phyloP scores from a whole-genome alignment of 2,329 filamentous ascomycete species.

The Colletotrichum zoysiae region DNA sequence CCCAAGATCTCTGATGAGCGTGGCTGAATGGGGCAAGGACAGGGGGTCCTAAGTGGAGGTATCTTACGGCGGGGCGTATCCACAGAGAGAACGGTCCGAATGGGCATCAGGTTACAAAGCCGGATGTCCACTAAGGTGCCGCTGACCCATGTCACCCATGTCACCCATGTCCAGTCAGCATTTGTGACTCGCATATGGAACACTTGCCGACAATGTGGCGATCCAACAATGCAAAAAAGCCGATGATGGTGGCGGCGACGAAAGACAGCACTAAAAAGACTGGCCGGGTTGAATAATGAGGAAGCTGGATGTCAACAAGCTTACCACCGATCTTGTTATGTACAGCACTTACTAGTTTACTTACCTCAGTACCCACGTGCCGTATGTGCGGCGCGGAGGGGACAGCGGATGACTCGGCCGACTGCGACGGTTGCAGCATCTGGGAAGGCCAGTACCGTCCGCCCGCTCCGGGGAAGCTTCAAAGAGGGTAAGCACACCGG shows the following conservation, averaged over 20 bases:
- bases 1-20: slow-evolving; percentile 40
- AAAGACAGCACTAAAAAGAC: slow-evolving; percentile 3
- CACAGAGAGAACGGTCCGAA: slow-evolving; percentile 35
- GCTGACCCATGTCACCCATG: slow-evolving; percentile 39
- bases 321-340: not conserved
- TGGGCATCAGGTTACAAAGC: slow-evolving; percentile 2
- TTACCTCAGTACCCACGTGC: not conserved
- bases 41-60: slow-evolving; percentile 22
- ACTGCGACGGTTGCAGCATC: slow-evolving; percentile 19
- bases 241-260: slow-evolving; percentile 4
- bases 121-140: slow-evolving; percentile 22
- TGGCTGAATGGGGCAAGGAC: slow-evolving; percentile 17
- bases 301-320: not conserved
- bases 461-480: slow-evolving; percentile 34
- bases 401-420: slow-evolving; percentile 33
- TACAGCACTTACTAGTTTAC: not conserved
- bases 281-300: not conserved
- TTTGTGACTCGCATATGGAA: slow-evolving; percentile 38
- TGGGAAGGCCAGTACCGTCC: slow-evolving; percentile 37
- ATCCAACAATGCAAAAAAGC: slow-evolving; percentile 32
- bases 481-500: slow-evolving; percentile 11
- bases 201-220: slow-evolving; percentile 36
- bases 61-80: slow-evolving; percentile 12
- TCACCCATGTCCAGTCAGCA: slow-evolving; percentile 36
- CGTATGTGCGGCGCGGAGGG: slow-evolving; percentile 6